phyloP scores from a whole-genome alignment of 1,284 basidiomycete species.

The Trametes sp. region DNA sequence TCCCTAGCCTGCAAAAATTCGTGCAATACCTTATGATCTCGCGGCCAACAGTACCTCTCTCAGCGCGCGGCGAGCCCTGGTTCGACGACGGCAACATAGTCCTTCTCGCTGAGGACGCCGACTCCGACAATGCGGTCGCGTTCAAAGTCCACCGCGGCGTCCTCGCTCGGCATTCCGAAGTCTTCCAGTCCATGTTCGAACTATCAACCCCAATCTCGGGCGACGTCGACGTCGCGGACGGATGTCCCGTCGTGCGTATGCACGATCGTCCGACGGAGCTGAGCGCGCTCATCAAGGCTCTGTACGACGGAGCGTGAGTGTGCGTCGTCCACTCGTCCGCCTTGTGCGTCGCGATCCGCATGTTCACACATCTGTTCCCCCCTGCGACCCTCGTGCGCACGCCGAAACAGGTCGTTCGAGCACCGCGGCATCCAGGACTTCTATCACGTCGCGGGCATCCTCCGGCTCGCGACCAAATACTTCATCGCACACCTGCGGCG shows the following conservation, averaged over 20 bases:
- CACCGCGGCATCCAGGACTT: constrained; percentile 57
- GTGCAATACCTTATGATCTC: constrained; percentile 11
- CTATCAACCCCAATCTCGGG: constrained; percentile 51
- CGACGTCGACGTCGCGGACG: constrained; percentile 49
- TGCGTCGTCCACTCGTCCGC: constrained; percentile 21
- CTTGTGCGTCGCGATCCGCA: background rate
- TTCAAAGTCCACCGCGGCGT: constrained; percentile 67
- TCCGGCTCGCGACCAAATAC: constrained; percentile 67
- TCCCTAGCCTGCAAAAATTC: background rate
- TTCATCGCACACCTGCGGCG: constrained; percentile 56
- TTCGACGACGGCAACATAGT: constrained; percentile 68
- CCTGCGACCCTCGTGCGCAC: background rate
- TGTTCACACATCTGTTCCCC: constrained; percentile 3
- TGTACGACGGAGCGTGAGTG: constrained; percentile 67
- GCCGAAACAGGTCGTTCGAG: constrained; percentile 43
- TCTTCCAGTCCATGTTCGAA: constrained; percentile 66
- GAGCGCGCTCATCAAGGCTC: constrained; percentile 58
- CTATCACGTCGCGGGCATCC: constrained; percentile 58
- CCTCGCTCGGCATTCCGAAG: constrained; percentile 63
- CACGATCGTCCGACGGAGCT: constrained; percentile 61
- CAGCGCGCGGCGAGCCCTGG: constrained; percentile 54
- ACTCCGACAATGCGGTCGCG: constrained; percentile 43
- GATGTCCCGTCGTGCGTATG: constrained; percentile 60
- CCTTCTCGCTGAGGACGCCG: constrained; percentile 50
- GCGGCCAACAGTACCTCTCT: constrained; percentile 14